Evolutionary conservation across 352 stramenopile species (phyloP), one percentile per base, ranked within the genome.

Genomic region (Phytophthora quininea): DNA sequence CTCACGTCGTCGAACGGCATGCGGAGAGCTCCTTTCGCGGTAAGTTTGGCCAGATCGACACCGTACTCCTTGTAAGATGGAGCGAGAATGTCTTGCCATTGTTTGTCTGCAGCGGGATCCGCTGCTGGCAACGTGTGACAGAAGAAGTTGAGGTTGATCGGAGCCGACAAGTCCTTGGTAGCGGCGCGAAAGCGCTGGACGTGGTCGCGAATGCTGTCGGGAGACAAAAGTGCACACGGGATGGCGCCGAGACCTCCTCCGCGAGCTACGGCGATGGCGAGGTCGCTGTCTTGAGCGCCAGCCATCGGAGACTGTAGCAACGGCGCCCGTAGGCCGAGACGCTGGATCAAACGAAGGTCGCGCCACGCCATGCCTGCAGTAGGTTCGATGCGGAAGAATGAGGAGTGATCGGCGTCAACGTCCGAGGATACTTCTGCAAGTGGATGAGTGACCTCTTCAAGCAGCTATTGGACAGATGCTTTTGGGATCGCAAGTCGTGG

Each of bases 101-200:
- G 58, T 31, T 61, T 57, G 29, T 67, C 61, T 0, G 54, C 32
- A 19, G 75, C 57, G 1, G 45, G 6, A 11, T 71, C 62, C 19
- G 42, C 51, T 48, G 58, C 9, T 33, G 67, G 54, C 1, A 69
- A 49, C 11, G 64, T 48, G 38, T 87, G 69, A 59, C 80, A 87
- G 71, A 89, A 91, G 67, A 91, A 77, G 40, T 89, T 91, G 58
- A 81, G 71, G 63, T 88, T 89, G 53, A 91, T 73, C 3, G 73
- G 67, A 3, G 63, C 52, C 4, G 69, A 81, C 27, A 81, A 62
- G 29, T 48, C 54, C 30, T 58, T 76, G 29, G 71, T 78, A 24
- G 46, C 64, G 19, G 40, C 67, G 48, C 84, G 73, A 54, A 79
- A 67, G 19, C 42, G 56, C 27, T 80, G 71, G 6, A 80, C 64